These are phyloP conservation scores for Pseudopediastrum boryanum DNA, from an alignment of 139 green algal species.

Conservation along the genomic window DNA sequence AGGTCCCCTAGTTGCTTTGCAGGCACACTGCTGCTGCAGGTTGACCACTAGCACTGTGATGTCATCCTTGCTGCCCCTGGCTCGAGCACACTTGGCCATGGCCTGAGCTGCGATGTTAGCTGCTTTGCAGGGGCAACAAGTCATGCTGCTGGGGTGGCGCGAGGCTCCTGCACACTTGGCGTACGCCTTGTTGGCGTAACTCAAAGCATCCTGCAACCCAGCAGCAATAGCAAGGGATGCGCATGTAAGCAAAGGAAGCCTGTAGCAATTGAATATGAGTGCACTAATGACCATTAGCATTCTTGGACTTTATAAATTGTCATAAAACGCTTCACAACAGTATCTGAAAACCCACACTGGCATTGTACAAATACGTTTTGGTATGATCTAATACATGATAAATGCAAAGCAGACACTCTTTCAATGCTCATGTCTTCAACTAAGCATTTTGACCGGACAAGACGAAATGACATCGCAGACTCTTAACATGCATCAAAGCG, in stretches of 20 bases:
- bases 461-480: neutral
- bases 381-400: no score
- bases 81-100: conserved; percentile 33
- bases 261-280: neutral
- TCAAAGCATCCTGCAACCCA: conserved; percentile 27
- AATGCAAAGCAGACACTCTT: no score
- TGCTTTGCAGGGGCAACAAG: conserved; percentile 19
- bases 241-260: neutral
- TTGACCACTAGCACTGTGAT: conserved; percentile 51
- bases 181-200: conserved; percentile 15
- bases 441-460: no score
- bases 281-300: neutral
- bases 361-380: no score
- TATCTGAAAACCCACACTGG: no score
- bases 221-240: neutral
- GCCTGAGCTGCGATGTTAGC: conserved; percentile 33
- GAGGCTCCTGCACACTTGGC: conserved; percentile 20
- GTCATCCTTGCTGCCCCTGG: conserved; percentile 40
- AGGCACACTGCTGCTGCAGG: conserved; percentile 22
- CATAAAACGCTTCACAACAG: no score
- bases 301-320: no score
- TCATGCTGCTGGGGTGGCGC: neutral
- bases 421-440: no score
- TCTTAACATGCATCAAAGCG: neutral
- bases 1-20: neutral